Evolutionary conservation across 1,139 yeast genomes (phyloP).

Genomic region (Debaryomyces nepalensis): DNA sequence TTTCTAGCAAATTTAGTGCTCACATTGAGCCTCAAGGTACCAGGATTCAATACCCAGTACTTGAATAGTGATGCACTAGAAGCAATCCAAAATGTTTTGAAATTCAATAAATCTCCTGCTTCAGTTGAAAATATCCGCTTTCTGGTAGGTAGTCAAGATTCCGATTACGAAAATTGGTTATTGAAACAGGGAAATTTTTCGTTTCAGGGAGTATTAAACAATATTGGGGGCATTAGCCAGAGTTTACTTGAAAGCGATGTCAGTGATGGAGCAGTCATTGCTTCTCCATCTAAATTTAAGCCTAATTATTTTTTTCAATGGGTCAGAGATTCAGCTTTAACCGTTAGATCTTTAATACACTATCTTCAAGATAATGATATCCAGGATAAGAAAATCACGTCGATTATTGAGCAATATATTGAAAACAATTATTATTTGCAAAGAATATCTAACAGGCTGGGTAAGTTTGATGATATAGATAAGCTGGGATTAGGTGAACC

Average conservation of each 20-base stretch:
- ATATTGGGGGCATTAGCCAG: slow-evolving; percentile 60
- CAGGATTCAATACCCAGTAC: background rate
- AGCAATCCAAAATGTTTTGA: slow-evolving; percentile 6
- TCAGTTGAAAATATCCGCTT: background rate
- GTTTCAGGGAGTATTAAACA: slow-evolving; percentile 58
- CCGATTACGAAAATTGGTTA: slow-evolving; percentile 62
- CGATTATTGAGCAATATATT: slow-evolving; percentile 62
- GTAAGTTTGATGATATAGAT: slow-evolving; percentile 51
- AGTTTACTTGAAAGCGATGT: slow-evolving; percentile 42
- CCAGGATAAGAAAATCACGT: slow-evolving; percentile 29
- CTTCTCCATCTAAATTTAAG: slow-evolving; percentile 69
- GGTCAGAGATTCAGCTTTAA: slow-evolving; percentile 89
- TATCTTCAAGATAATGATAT: slow-evolving; percentile 45
- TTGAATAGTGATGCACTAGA: slow-evolving; percentile 1
- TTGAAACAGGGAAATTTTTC: slow-evolving; percentile 52
- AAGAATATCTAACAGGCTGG: slow-evolving; percentile 69
- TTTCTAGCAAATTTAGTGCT: background rate
- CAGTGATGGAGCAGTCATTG: slow-evolving; percentile 73
- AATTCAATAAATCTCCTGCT: background rate
- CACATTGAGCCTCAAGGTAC: background rate
- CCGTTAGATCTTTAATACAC: slow-evolving; percentile 67
- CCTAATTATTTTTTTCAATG: slow-evolving; percentile 91
- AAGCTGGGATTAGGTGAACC: slow-evolving; percentile 84
- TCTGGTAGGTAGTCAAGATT: slow-evolving; percentile 15
- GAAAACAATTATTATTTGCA: slow-evolving; percentile 63